These are phyloP conservation scores for Triticum dicoccoides DNA, from an alignment of 176 grass and related monocot species.

Conservation along the genomic window DNA sequence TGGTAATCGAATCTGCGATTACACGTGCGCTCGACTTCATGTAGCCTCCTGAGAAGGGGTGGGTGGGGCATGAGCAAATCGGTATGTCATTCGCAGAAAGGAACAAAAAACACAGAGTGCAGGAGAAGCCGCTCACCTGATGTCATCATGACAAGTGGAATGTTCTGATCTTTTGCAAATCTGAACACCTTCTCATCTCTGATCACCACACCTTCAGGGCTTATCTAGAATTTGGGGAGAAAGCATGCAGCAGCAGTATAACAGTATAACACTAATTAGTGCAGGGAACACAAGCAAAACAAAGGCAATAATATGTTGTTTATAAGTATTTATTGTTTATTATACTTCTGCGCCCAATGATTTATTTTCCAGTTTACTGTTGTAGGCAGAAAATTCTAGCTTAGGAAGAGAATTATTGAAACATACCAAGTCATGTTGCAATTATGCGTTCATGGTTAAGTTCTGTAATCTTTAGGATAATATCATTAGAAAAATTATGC, in stretches of 20 bases:
- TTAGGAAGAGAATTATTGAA: not conserved
- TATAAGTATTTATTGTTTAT: not conserved
- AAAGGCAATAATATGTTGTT: not conserved
- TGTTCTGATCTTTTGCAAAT: slow-evolving; percentile 85
- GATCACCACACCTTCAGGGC: slow-evolving; percentile 57
- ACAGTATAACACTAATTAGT: not conserved
- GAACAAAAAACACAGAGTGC: not conserved
- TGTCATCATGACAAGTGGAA: slow-evolving; percentile 86
- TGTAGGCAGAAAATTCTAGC: not conserved
- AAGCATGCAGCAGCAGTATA: not conserved
- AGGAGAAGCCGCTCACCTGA: slow-evolving; percentile 53
- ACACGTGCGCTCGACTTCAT: slow-evolving; percentile 93
- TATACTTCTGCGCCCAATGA: not conserved
- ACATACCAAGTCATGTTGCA: not conserved
- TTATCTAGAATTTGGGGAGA: slow-evolving; percentile 48
- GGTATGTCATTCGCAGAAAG: not conserved
- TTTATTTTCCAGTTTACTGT: not conserved
- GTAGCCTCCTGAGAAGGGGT: slow-evolving; percentile 63
- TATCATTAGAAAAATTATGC: not conserved
- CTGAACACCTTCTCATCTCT: slow-evolving; percentile 97
- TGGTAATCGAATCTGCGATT: slow-evolving; percentile 79
- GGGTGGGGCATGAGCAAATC: not conserved
- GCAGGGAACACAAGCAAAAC: not conserved
- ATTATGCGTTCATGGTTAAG: not conserved
- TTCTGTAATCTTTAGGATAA: not conserved